Conservation (phyloP, 768 basidiomycete species). For the Boletus patriciae region DNA sequence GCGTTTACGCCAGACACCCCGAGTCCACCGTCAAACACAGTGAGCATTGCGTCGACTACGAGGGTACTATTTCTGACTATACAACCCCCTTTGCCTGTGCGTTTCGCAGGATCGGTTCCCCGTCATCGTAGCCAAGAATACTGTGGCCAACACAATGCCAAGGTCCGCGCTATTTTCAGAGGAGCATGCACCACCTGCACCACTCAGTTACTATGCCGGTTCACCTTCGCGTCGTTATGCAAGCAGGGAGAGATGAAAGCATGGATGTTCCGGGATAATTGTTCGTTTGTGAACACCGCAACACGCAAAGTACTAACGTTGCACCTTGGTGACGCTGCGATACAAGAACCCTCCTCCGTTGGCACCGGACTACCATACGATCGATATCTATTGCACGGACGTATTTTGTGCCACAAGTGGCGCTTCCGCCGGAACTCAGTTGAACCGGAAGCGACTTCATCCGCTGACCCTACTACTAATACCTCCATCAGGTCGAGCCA, state of each 20-base stretch:
- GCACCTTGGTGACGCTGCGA: too few relatives aligned
- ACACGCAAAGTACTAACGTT: too few relatives aligned
- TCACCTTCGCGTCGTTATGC: background rate
- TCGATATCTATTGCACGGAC: too few relatives aligned
- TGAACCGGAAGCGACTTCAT: background rate
- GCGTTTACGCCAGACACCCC: background rate
- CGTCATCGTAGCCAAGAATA: background rate
- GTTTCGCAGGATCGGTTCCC: background rate
- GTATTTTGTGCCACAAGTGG: too few relatives aligned
- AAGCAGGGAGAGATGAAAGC: background rate
- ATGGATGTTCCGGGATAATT: background rate
- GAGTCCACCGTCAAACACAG: background rate
- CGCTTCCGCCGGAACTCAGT: background rate
- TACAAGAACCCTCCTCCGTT: too few relatives aligned
- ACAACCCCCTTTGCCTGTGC: background rate
- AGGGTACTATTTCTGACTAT: background rate
- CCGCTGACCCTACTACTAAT: too few relatives aligned
- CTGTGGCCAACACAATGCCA: background rate
- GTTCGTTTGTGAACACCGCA: too few relatives aligned
- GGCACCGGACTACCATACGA: too few relatives aligned
- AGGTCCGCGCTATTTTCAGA: background rate
- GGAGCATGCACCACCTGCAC: too few relatives aligned
- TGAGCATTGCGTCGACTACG: background rate
- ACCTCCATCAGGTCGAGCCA: background rate
- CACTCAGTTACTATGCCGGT: background rate